phyloP scores from a whole-genome alignment of 768 basidiomycete genomes.

The Agaricus bisporus region DNA sequence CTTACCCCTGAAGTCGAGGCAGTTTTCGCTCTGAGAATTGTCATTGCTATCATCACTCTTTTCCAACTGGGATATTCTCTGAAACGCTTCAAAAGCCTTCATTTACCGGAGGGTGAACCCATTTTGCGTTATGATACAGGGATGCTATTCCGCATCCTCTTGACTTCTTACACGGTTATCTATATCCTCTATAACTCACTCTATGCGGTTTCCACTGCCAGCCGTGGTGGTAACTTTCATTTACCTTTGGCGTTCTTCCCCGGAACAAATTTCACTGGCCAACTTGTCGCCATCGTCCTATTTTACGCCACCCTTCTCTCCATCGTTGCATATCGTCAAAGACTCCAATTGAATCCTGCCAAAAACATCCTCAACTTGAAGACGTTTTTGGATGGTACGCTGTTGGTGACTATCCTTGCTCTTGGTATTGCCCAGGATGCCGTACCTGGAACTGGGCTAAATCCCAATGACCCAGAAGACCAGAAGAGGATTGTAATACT shows the following conservation, averaged over 20 bases:
- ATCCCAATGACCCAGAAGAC: not conserved
- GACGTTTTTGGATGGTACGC: conserved; percentile 3
- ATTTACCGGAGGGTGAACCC: not conserved
- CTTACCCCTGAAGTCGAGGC: not conserved
- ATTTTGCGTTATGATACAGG: not conserved
- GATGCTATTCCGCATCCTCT: conserved; percentile 1
- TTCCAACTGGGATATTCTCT: not conserved
- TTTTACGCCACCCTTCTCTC: not conserved
- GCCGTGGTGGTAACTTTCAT: not conserved
- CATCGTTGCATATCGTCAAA: not conserved
- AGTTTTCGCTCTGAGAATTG: not conserved
- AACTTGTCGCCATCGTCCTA: not conserved
- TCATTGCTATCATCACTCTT: not conserved
- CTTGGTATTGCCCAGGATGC: not conserved
- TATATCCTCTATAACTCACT: no score
- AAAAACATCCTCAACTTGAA: not conserved
- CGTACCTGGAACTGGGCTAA: not conserved
- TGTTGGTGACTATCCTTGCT: not conserved
- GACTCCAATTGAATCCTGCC: not conserved
- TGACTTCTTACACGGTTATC: not conserved
- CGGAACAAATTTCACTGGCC: not conserved
- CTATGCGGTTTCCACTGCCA: no score
- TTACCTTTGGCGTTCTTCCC: not conserved
- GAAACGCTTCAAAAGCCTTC: not conserved
- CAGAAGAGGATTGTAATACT: not conserved